Evolutionary conservation across 2,329 filamentous ascomycete species (phyloP).

Genomic region (Lecanoromycetidae sp.): DNA sequence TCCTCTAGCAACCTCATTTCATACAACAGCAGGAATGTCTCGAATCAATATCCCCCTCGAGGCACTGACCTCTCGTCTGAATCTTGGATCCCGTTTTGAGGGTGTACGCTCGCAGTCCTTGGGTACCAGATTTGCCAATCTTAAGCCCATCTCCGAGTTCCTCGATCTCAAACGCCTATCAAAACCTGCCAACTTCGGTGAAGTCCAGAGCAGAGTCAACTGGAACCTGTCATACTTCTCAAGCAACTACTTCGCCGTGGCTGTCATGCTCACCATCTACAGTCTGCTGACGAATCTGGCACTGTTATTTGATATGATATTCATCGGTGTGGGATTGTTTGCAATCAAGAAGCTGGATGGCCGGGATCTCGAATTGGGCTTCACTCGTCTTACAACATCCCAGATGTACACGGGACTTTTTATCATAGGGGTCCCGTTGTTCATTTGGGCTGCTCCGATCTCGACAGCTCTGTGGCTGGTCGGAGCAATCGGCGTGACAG

Average conservation of each 20-base stretch:
- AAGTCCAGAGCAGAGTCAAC: constrained; percentile 84
- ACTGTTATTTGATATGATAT: constrained; percentile 82
- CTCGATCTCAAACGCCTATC: constrained; percentile 90
- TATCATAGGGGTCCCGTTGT: constrained; percentile 70
- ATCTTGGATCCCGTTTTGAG: constrained; percentile 73
- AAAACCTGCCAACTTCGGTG: constrained; percentile 82
- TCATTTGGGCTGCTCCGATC: constrained; percentile 74
- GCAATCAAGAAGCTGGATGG: constrained; percentile 84
- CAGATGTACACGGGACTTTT: constrained; percentile 89
- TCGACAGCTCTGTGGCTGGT: constrained; percentile 86
- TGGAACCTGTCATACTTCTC: constrained; percentile 97
- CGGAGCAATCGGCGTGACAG: constrained; percentile 84
- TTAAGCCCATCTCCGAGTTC: constrained; percentile 85
- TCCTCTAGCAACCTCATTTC: neutral
- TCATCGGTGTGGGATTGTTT: constrained; percentile 78
- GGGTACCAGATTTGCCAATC: constrained; percentile 75
- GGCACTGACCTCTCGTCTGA: constrained; percentile 79
- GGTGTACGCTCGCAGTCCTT: constrained; percentile 69
- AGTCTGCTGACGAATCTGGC: constrained; percentile 76
- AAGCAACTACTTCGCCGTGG: constrained; percentile 93
- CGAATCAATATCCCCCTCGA: constrained; percentile 89
- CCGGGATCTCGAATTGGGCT: constrained; percentile 74
- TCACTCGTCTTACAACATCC: constrained; percentile 69
- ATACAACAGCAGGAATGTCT: constrained; percentile 46
- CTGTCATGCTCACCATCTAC: constrained; percentile 93